These are phyloP conservation scores for Mrakia blollopis DNA, from an alignment of 768 basidiomycete species.

Conservation along the genomic window DNA sequence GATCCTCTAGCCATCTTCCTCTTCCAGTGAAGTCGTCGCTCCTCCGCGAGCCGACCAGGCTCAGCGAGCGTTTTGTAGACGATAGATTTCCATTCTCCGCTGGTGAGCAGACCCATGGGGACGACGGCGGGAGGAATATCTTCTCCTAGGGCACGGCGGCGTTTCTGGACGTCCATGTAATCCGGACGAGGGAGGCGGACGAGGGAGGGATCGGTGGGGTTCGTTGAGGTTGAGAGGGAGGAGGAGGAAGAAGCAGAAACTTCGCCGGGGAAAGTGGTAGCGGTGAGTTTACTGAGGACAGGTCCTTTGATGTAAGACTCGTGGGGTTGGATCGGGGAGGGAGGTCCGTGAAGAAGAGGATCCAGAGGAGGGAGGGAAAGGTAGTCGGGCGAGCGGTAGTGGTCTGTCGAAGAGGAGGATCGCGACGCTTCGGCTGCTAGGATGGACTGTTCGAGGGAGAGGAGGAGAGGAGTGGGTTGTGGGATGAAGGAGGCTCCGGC, in stretches of 20 bases:
- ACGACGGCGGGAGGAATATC: constrained; percentile 50
- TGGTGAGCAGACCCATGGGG: constrained; percentile 53
- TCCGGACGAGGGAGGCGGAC: not conserved
- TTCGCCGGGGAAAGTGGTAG: no score
- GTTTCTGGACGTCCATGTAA: not conserved
- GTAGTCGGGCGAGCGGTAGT: not conserved
- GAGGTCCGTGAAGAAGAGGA: not conserved
- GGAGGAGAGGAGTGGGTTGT: not conserved
- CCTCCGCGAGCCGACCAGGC: not conserved
- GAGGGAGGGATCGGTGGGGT: no score
- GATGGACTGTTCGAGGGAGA: constrained; percentile 1
- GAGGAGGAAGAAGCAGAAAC: no score
- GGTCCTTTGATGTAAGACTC: not conserved
- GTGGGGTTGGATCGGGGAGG: not conserved
- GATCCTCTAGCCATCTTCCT: not conserved
- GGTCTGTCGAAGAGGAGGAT: not conserved
- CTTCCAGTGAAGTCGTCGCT: no score
- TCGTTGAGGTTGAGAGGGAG: no score
- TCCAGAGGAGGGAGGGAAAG: not conserved
- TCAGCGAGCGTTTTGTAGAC: constrained; percentile 43
- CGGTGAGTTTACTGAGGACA: no score
- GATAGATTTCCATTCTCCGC: constrained; percentile 55
- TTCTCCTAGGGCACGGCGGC: not conserved
- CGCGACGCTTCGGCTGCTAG: not conserved
- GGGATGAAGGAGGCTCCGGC: not conserved